These are phyloP conservation scores for Alternaria ventricosa DNA, from an alignment of 2,329 filamentous ascomycete species.

Conservation along the genomic window DNA sequence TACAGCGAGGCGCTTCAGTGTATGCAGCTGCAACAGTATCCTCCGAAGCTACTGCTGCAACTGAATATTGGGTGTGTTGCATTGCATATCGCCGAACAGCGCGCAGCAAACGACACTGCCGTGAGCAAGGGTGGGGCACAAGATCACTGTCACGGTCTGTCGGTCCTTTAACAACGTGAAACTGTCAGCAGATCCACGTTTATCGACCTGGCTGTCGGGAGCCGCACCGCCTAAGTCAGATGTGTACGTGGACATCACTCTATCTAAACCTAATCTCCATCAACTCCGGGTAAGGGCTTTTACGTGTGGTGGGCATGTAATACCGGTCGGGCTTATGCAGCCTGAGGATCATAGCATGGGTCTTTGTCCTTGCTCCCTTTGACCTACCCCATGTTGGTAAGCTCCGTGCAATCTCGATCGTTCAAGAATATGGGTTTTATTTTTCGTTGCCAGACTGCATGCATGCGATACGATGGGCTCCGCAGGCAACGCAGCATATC, in stretches of 20 bases:
- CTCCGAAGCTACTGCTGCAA: slow-evolving; percentile 33
- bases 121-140: slow-evolving; percentile 9
- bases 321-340: slow-evolving; percentile 14
- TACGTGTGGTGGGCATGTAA: slow-evolving; percentile 7
- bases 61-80: slow-evolving; percentile 22
- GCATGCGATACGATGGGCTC: slow-evolving; percentile 3
- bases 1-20: not conserved
- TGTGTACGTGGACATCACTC: slow-evolving; percentile 16
- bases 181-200: slow-evolving; percentile 15
- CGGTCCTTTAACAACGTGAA: slow-evolving; percentile 12
- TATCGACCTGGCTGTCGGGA: slow-evolving; percentile 16
- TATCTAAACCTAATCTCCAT: slow-evolving; percentile 15
- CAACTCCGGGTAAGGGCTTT: not conserved
- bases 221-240: slow-evolving; percentile 3
- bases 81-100: slow-evolving; percentile 12
- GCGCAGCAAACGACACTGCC: slow-evolving; percentile 2
- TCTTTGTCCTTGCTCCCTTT: not conserved
- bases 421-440: slow-evolving; percentile 6
- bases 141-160: slow-evolving; percentile 11
- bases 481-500: slow-evolving; percentile 1
- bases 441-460: slow-evolving; percentile 10
- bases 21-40: slow-evolving; percentile 21
- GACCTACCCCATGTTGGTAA: slow-evolving; percentile 15
- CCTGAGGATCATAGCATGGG: slow-evolving; percentile 16
- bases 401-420: slow-evolving; percentile 11